phyloP scores from a whole-genome alignment of 2,329 filamentous ascomycete species.

The Hirsutella rhossiliensis region DNA sequence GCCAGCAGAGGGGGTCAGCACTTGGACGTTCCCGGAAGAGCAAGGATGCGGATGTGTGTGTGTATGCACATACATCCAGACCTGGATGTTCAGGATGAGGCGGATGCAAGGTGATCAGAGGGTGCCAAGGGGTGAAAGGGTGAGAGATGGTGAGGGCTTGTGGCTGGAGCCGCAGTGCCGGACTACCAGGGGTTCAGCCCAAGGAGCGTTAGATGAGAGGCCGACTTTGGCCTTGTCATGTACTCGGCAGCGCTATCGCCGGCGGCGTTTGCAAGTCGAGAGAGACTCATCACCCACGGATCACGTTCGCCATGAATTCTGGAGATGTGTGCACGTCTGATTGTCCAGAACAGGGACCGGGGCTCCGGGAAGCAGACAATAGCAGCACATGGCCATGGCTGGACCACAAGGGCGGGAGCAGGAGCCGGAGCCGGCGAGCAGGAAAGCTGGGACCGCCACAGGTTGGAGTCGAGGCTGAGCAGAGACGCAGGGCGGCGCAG shows the following conservation, averaged over 20 bases:
- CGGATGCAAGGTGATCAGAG: conserved; percentile 4
- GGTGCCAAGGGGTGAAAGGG: background rate
- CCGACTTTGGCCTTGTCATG: conserved; percentile 1
- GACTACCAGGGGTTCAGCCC: conserved; percentile 3
- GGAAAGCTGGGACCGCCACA: background rate
- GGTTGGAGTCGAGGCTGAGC: background rate
- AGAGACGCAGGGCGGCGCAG: background rate
- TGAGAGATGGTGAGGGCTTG: background rate
- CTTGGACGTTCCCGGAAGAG: background rate
- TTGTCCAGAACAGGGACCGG: background rate
- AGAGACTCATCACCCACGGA: no score
- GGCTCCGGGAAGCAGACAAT: background rate
- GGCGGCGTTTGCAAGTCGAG: background rate
- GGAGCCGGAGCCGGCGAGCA: background rate
- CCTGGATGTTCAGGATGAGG: background rate
- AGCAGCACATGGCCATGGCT: background rate
- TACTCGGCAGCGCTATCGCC: background rate
- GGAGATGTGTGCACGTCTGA: background rate
- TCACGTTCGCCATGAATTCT: no score
- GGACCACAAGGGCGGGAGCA: background rate
- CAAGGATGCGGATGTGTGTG: background rate
- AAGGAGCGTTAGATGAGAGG: background rate
- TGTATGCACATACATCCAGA: background rate
- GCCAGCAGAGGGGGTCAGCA: background rate
- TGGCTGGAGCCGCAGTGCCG: conserved; percentile 3